Evolutionary conservation across 768 basidiomycete species (phyloP).

Genomic region (Russula emetica): DNA sequence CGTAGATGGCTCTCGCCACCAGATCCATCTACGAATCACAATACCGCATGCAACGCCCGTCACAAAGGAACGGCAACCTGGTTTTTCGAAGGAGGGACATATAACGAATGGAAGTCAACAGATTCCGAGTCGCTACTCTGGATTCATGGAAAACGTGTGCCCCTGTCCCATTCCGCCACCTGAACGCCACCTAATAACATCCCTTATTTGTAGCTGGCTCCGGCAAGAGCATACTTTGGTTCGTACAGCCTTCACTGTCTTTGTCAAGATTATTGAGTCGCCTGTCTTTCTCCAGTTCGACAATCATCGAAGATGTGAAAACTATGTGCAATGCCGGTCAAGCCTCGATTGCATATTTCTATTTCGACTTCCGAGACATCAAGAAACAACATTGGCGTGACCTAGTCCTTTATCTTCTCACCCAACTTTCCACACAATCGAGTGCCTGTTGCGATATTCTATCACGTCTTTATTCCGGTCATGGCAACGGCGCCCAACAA

Average conservation of each 20-base stretch:
- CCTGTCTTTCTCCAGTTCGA: neutral
- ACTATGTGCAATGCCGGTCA: neutral
- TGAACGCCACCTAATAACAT: too few relatives aligned
- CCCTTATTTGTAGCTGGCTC: neutral
- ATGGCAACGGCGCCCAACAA: neutral
- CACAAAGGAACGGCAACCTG: too few relatives aligned
- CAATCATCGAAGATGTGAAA: neutral
- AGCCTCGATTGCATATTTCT: slow-evolving; percentile 2
- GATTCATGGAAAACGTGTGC: slow-evolving; percentile 10
- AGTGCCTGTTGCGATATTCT: neutral
- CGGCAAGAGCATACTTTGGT: slow-evolving; percentile 17
- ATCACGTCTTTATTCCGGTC: neutral
- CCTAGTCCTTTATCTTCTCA: slow-evolving; percentile 3
- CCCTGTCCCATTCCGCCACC: neutral
- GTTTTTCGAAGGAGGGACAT: neutral
- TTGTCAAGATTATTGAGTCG: neutral
- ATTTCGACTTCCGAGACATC: neutral
- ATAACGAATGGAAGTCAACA: slow-evolving; percentile 4
- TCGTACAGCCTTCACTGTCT: neutral
- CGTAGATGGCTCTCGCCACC: slow-evolving; percentile 8
- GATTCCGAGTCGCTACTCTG: too few relatives aligned
- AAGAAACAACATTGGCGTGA: neutral
- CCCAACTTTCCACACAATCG: slow-evolving; percentile 1
- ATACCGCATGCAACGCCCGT: too few relatives aligned
- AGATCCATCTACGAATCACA: slow-evolving; percentile 1